A percentile compares a stretch with the other conserved stretches of the same genome.
Evolutionary conservation across 2,329 filamentous ascomycete species (phyloP).

Genomic region (Cyphellophora attinorum): DNA sequence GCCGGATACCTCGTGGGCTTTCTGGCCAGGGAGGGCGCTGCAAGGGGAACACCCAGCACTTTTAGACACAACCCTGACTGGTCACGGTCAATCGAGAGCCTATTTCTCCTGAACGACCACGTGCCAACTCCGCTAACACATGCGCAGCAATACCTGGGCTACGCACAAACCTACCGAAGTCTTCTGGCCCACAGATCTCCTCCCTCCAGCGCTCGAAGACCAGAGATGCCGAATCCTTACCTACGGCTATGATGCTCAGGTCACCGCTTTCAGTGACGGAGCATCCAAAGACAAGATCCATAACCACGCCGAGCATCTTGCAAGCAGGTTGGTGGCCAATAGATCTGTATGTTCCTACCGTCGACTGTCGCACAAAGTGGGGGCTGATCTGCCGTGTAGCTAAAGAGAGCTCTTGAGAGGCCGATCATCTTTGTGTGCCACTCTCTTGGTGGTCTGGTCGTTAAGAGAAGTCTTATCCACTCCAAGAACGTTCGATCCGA

Average conservation of each 20-base stretch:
- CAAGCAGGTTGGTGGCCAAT: conserved; percentile 53
- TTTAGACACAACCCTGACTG: no score
- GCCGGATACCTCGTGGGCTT: no score
- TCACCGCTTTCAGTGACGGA: conserved; percentile 40
- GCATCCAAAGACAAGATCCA: conserved; percentile 58
- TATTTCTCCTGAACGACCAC: no score
- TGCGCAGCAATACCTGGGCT: conserved; percentile 50
- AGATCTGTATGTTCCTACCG: conserved; percentile 33
- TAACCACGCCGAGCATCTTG: conserved; percentile 61
- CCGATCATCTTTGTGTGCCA: conserved; percentile 71
- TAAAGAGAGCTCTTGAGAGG: conserved; percentile 42
- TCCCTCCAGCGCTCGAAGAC: conserved; percentile 50
- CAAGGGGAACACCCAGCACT: no score
- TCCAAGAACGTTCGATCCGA: conserved; percentile 50
- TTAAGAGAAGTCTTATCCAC: conserved; percentile 61
- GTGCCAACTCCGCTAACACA: no score
- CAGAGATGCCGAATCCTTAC: conserved; percentile 56
- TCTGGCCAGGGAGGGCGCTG: no score
- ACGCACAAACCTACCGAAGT: conserved; percentile 43
- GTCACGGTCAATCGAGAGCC: no score
- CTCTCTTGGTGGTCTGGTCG: conserved; percentile 62
- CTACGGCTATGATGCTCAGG: conserved; percentile 66
- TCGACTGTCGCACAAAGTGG: neutral
- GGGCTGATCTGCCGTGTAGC: conserved; percentile 18
- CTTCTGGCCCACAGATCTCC: conserved; percentile 62